Base-by-base conservation (phyloP, 2,329 filamentous ascomycete species). In the Chaetothyriales sp. region DNA sequence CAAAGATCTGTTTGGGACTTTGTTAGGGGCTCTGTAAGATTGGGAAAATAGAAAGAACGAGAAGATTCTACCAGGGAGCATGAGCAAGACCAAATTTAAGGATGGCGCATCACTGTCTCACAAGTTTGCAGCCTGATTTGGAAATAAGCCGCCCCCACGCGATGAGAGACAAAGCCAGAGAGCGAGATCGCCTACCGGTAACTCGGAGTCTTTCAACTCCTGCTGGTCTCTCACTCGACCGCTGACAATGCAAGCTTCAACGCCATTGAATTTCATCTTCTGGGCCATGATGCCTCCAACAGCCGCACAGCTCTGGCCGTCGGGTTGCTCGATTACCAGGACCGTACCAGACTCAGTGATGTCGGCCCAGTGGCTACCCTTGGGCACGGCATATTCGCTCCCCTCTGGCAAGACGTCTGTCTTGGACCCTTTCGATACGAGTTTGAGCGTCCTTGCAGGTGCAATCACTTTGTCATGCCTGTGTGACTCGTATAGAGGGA, bases 271-370 rank as follows among this genome's bases (percentile, higher is more conserved):
- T 60, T 80, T 79, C 76, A 88, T 84, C 18, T 85, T 73, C 28
- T 77, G 70, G 4, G 82, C 85, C 77, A 88, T 85, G 57, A 89
- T 86, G 18, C 85, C 85, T n/a, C 85, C 85, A 5, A 86, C 75
- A 6, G 86, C 75, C 5, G 85, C 85, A 66, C 85, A 86, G 49
- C 73, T 74, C 63, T 87, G 83, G 0, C 72, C 74, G 0, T 70
- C 61, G 0, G 83, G 82, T 61, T 88, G 83, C 55, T 78, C 77
- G 53, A 88, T 74, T 3, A 89, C 69, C 3, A 82, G 77, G 50
- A 88, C 73, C 1, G 80, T 83, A 6, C 73, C 76, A 0, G 74
- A 69, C 22, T 77, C 67, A 1, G 78, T 76, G 44, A 78, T 68
- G 65, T 89, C 85, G 40, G 81, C 82, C 75, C 82, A 89, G 60